Percentiles rank a stretch among this genome's conserved stretches.
These are phyloP conservation scores for Triangularia setosa DNA, from an alignment of 2,329 filamentous ascomycete genomes.

Conservation along the genomic window DNA sequence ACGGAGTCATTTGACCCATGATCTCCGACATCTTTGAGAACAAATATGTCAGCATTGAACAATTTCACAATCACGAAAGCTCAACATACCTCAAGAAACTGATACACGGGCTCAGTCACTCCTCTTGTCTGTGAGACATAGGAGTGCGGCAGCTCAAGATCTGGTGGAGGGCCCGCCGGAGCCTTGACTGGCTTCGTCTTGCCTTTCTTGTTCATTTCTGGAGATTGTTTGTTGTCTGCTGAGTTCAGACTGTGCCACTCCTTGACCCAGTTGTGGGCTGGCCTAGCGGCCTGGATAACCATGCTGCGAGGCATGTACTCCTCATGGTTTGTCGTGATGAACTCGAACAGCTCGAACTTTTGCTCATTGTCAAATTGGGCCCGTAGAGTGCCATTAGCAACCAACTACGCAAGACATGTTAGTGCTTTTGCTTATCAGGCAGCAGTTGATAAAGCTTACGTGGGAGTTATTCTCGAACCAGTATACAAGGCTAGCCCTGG, in stretches of 20 bases:
- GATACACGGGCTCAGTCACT: conserved; percentile 57
- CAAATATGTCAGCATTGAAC: neutral
- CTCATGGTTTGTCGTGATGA: conserved; percentile 70
- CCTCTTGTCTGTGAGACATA: conserved; percentile 54
- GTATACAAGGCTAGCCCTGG: conserved; percentile 76
- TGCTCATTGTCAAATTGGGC: conserved; percentile 76
- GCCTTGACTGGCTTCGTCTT: conserved; percentile 58
- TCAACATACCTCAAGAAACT: conserved; percentile 58
- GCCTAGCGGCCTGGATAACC: conserved; percentile 58
- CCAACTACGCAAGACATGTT: conserved; percentile 51
- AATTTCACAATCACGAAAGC: neutral
- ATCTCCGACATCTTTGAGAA: conserved; percentile 56
- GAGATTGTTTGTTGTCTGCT: conserved; percentile 55
- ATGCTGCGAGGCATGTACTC: conserved; percentile 75
- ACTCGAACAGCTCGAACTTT: conserved; percentile 81
- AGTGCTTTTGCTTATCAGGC: conserved; percentile 18
- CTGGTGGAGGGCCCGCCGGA: conserved; percentile 55
- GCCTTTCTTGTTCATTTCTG: conserved; percentile 65
- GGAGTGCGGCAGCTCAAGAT: conserved; percentile 58
- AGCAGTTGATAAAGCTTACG: conserved; percentile 46
- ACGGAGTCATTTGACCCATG: conserved; percentile 62
- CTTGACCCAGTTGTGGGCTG: conserved; percentile 61
- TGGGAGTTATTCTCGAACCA: conserved; percentile 83
- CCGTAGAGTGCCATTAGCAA: conserved; percentile 71
- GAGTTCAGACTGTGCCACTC: conserved; percentile 60